These are phyloP conservation scores for Canna indica DNA, from an alignment of 176 grass and related monocot species.

Conservation along the genomic window DNA sequence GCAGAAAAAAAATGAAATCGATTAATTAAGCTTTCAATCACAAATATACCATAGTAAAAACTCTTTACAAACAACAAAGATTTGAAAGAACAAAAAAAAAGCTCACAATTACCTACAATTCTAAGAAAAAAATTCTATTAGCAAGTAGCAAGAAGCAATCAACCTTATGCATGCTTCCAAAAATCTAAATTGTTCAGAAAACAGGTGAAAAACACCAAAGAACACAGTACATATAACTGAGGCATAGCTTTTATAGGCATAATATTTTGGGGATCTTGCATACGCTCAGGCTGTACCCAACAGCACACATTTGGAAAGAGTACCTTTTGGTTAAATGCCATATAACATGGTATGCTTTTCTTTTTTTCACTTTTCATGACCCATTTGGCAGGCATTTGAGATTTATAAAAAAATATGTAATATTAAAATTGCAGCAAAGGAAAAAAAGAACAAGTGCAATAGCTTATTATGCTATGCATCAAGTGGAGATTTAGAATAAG, in stretches of 20 bases:
- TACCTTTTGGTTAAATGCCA: too few species aligned
- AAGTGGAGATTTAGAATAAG: too few species aligned
- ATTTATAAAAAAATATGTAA: neutral
- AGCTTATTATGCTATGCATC: too few species aligned
- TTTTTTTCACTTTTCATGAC: too few species aligned
- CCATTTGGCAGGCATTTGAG: neutral
- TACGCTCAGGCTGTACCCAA: neutral
- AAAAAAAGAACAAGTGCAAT: neutral
- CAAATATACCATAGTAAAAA: too few species aligned
- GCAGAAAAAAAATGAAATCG: neutral
- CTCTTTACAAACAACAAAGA: neutral
- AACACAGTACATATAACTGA: neutral
- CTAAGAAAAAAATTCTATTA: neutral
- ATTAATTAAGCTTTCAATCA: neutral
- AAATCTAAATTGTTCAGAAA: neutral
- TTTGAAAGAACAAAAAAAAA: neutral
- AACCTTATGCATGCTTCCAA: neutral
- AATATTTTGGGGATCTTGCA: neutral
- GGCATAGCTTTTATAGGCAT: neutral
- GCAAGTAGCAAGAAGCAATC: neutral
- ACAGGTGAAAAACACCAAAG: neutral
- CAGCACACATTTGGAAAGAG: too few species aligned
- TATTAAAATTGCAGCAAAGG: neutral
- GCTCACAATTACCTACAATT: neutral
- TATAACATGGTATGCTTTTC: too few species aligned